Evolutionary conservation across 2,329 filamentous ascomycete genomes (phyloP).

Genomic region (Aspergillus sp.): DNA sequence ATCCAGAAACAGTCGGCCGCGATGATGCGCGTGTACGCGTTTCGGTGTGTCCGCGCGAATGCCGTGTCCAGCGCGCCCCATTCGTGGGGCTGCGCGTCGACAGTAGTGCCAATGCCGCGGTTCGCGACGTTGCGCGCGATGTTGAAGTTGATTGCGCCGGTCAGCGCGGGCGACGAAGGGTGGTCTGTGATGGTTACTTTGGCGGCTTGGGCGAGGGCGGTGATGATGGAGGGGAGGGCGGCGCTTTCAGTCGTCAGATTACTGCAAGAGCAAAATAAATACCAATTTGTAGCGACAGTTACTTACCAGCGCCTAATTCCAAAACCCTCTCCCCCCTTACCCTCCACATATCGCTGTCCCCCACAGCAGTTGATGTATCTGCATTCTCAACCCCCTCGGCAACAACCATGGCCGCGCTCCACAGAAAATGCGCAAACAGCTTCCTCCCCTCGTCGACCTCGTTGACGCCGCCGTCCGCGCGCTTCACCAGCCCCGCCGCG

Average conservation of each 20-base stretch:
- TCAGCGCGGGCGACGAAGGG: conserved; percentile 33
- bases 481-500: conserved; percentile 6
- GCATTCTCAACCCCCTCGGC: conserved; percentile 34
- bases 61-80: conserved; percentile 41
- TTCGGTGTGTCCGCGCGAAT: conserved; percentile 31
- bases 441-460: conserved; percentile 38
- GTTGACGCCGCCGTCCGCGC: conserved; percentile 7
- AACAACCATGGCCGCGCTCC: conserved; percentile 44
- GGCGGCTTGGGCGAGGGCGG: conserved; percentile 26
- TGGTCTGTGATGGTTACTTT: conserved; percentile 44
- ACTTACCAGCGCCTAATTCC: conserved; percentile 53
- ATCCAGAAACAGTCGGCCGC: conserved; percentile 56
- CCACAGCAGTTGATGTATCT: conserved; percentile 7
- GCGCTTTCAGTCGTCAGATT: conserved; percentile 20
- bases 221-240: conserved; percentile 33
- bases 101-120: neutral
- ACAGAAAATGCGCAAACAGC: conserved; percentile 52
- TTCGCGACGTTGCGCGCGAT: conserved; percentile 32
- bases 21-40: conserved; percentile 45
- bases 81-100: conserved; percentile 42
- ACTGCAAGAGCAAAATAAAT: too few species aligned
- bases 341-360: conserved; percentile 25
- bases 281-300: too few species aligned
- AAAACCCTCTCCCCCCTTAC: conserved; percentile 44
- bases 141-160: conserved; percentile 38